phyloP scores from a whole-genome alignment of 2,329 filamentous ascomycete species.

The Geosmithia morbida region DNA sequence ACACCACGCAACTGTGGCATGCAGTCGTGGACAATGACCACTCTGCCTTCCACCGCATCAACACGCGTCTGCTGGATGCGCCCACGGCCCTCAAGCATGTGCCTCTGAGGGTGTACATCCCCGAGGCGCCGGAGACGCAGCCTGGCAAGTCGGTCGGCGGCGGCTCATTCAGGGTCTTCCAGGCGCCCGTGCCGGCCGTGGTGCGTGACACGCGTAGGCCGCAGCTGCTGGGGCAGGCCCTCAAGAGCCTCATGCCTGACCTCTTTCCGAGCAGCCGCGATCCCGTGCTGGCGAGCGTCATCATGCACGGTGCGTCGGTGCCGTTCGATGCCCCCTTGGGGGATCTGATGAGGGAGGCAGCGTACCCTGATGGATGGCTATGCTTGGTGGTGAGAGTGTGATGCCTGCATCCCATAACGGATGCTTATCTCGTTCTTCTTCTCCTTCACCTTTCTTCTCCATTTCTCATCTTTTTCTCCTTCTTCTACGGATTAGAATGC shows the following conservation, averaged over 20 bases:
- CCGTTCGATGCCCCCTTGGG: conserved; percentile 70
- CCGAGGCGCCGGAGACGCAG: conserved; percentile 24
- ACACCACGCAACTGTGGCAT: conserved; percentile 72
- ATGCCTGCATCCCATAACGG: too few species aligned
- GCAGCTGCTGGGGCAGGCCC: conserved; percentile 54
- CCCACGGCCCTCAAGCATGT: conserved; percentile 65
- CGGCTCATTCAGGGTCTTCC: conserved; percentile 56
- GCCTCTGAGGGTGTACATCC: conserved; percentile 80
- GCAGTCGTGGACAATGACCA: conserved; percentile 69
- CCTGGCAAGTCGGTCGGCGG: conserved; percentile 9
- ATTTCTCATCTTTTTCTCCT: background rate
- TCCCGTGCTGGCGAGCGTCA: conserved; percentile 67
- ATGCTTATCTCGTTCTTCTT: too few species aligned
- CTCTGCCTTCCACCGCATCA: conserved; percentile 55
- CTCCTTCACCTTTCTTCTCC: too few species aligned
- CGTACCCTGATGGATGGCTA: conserved; percentile 88
- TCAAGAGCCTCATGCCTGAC: conserved; percentile 61
- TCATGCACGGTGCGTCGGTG: conserved; percentile 74
- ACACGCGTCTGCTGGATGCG: conserved; percentile 62
- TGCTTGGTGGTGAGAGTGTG: conserved; percentile 65
- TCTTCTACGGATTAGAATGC: too few species aligned
- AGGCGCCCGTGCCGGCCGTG: conserved; percentile 51
- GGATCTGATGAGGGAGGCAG: conserved; percentile 67
- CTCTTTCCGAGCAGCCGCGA: conserved; percentile 81
- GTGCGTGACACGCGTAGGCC: conserved; percentile 19